Percentiles rank a stretch among this genome's conserved stretches.
These are phyloP conservation scores for Fusarium chlamydosporum DNA, from an alignment of 2,329 filamentous ascomycete species.

Conservation along the genomic window DNA sequence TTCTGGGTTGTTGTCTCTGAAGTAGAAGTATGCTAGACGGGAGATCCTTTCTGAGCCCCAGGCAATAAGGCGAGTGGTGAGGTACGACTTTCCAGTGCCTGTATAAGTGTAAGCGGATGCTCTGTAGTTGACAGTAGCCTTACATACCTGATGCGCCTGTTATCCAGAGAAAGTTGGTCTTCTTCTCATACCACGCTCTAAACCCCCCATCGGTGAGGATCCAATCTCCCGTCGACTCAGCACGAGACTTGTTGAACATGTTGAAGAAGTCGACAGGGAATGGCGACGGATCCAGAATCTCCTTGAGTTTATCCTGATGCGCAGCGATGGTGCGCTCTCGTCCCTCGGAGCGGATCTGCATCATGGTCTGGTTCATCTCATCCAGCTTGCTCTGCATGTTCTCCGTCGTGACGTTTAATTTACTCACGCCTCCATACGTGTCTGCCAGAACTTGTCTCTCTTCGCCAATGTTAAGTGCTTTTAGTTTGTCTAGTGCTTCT, in stretches of 20 bases:
- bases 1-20: constrained; percentile 63
- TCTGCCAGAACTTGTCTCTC: constrained; percentile 61
- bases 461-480: constrained; percentile 59
- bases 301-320: constrained; percentile 57
- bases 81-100: constrained; percentile 63
- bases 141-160: constrained; percentile 59
- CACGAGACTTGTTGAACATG: constrained; percentile 58
- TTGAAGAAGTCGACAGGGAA: constrained; percentile 60
- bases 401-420: constrained; percentile 57
- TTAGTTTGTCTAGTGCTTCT: constrained; percentile 58
- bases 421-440: constrained; percentile 57
- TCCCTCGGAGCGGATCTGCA: constrained; percentile 55
- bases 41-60: constrained; percentile 56
- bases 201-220: constrained; percentile 58
- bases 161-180: constrained; percentile 61
- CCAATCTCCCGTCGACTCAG: constrained; percentile 63
- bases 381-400: constrained; percentile 54
- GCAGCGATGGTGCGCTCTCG: constrained; percentile 53
- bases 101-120: neutral
- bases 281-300: constrained; percentile 59
- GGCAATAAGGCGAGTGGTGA: constrained; percentile 61
- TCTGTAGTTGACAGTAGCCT: accelerated
- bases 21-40: constrained; percentile 62
- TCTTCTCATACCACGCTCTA: constrained; percentile 56
- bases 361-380: constrained; percentile 55